Base-by-base conservation (phyloP, 805 yeast genomes). In the Kregervanrija pseudodelftensis region DNA sequence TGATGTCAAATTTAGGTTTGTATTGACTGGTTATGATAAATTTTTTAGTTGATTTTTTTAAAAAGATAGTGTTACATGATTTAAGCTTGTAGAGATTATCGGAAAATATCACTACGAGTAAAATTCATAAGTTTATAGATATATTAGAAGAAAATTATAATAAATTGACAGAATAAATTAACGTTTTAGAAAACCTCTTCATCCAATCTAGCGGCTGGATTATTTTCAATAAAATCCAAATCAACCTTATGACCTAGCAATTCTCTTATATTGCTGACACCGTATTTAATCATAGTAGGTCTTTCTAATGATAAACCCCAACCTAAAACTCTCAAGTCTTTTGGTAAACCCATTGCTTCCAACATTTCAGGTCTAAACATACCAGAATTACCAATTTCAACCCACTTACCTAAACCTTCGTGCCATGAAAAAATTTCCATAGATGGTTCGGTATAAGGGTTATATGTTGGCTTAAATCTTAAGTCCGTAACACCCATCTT, bases 351-450 rank as follows among this genome's bases (percentile, higher is more conserved):
- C 98, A 93, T 91, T 38, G 96, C 72, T 70, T 89, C 96, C 64
- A 95, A 76, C 99, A 93, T 93, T 71, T 93, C 99, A 11, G 99
- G 99, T 70, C 99, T 82, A 77, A 93, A 93, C 96, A 93, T 85
- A 66, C 99, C 99, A 14, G 97, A 89, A 75, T 93, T 93, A 67
- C 99, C 99, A 60, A 93, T 91, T 74, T 93, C 99, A 51, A 93
- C 99, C 99, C 99, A 95, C 66, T 88, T 93, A 56, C 76, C 82
- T 58, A 93, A 76, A 41, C 96, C 96, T 57, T 80, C 82, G 69
- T 93, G 99, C 85, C 87, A 93, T 41, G 97, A 93, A 67, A 84
- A 93, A 55, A 93, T 93, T 73, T 93, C 99, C 79, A 93, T 78
- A 8, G 96, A 86, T 47, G 99, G 99, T 70, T 93, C 99, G 47